Percentiles rank a stretch among this genome's conserved stretches.
phyloP scores from a whole-genome alignment of 345 rosid species.

The Camelina laxa region DNA sequence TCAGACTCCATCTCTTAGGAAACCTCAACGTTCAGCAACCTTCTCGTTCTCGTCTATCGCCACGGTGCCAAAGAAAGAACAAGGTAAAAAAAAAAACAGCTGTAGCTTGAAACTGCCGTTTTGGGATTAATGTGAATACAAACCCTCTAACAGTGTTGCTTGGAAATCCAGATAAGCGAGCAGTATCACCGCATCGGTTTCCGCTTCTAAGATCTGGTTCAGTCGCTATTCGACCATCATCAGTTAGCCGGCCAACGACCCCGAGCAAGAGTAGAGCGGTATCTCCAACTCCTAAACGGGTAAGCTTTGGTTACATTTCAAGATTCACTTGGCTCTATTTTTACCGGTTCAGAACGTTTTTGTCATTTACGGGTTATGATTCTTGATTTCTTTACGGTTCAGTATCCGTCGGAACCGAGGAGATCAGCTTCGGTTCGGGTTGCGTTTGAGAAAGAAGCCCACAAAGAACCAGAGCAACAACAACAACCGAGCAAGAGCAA shows the following conservation, averaged over 20 bases:
- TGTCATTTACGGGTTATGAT: conserved; percentile 5
- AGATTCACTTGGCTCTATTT: neutral
- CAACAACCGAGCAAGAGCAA: conserved; percentile 86
- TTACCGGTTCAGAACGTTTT: neutral
- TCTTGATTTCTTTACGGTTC: conserved; percentile 19
- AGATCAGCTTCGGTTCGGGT: conserved; percentile 77
- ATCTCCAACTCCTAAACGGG: conserved; percentile 80
- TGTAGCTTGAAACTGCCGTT: neutral
- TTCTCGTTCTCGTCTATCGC: conserved; percentile 70
- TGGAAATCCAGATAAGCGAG: conserved; percentile 63
- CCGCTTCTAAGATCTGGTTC: conserved; percentile 86
- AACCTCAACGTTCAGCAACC: conserved; percentile 70
- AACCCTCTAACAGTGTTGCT: neutral
- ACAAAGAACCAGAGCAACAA: conserved; percentile 56
- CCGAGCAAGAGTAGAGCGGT: conserved; percentile 67
- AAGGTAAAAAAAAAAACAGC: conserved; percentile 47
- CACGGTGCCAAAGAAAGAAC: conserved; percentile 64
- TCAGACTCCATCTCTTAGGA: conserved; percentile 65
- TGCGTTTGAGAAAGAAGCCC: conserved; percentile 61
- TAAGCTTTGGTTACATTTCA: conserved; percentile 39
- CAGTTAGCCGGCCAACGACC: conserved; percentile 64
- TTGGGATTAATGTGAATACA: neutral
- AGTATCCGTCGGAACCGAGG: conserved; percentile 90
- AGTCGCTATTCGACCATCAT: conserved; percentile 59
- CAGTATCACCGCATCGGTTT: conserved; percentile 82